A percentile compares a stretch with the other conserved stretches of the same genome.
phyloP scores from a whole-genome alignment of 805 yeast species.

The Ogataea glucozyma region DNA sequence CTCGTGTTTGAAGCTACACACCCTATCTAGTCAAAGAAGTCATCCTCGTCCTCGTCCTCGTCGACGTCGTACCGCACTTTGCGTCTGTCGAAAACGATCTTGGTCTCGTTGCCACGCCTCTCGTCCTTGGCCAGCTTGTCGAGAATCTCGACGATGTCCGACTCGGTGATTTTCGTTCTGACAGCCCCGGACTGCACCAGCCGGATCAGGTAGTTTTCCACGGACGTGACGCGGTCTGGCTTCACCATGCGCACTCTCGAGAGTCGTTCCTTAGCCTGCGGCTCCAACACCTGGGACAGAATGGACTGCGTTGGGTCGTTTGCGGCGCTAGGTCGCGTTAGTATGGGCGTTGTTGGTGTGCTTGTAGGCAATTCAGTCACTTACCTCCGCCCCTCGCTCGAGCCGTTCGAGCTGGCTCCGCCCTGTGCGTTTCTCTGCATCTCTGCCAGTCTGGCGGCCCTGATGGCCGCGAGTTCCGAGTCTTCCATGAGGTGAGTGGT shows the following conservation, averaged over 20 bases:
- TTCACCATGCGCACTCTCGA: slow-evolving; percentile 85
- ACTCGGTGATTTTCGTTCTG: slow-evolving; percentile 70
- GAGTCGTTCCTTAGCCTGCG: slow-evolving; percentile 84
- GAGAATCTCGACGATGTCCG: slow-evolving; percentile 78
- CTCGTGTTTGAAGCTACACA: too few species aligned
- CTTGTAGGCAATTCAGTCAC: not conserved
- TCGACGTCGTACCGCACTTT: slow-evolving; percentile 25
- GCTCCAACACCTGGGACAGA: slow-evolving; percentile 71
- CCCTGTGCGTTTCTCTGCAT: slow-evolving; percentile 59
- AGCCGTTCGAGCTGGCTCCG: slow-evolving; percentile 14
- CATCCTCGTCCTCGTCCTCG: slow-evolving; percentile 32
- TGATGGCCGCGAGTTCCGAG: slow-evolving; percentile 80
- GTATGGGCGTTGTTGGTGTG: slow-evolving; percentile 5
- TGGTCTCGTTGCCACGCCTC: slow-evolving; percentile 57
- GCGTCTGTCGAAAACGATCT: slow-evolving; percentile 61
- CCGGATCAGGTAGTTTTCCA: slow-evolving; percentile 74
- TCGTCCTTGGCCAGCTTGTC: slow-evolving; percentile 80
- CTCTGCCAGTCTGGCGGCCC: slow-evolving; percentile 90
- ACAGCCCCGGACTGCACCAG: slow-evolving; percentile 78
- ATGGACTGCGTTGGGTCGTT: slow-evolving; percentile 32
- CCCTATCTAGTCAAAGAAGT: slow-evolving; percentile 38
- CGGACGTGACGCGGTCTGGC: slow-evolving; percentile 88
- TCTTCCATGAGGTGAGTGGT: slow-evolving; percentile 62
- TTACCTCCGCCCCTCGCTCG: slow-evolving; percentile 6
- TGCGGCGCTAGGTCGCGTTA: slow-evolving; percentile 13